Evolutionary conservation across 345 rosid species (phyloP).

Genomic region (Boechera stricta): DNA sequence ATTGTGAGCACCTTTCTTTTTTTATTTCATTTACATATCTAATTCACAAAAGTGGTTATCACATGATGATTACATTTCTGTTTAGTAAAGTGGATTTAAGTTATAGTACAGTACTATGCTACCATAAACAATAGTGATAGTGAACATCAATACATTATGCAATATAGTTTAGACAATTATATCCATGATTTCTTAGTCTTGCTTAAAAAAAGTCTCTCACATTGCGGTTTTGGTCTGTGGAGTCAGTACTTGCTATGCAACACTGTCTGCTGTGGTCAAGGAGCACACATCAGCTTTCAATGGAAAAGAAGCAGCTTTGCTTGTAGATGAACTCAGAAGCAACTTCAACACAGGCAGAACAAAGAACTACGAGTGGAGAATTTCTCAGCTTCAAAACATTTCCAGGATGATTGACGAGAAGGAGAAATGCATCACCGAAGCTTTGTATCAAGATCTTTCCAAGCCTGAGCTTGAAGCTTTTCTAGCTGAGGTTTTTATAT

Average conservation of each 20-base stretch:
- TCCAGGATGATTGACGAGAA: constrained; percentile 70
- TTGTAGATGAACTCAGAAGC: constrained; percentile 56
- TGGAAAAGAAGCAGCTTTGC: constrained; percentile 51
- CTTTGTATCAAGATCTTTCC: constrained; percentile 69
- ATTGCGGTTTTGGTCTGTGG: constrained; percentile 4
- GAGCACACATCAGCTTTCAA: constrained; percentile 38
- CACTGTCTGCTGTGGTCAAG: constrained; percentile 39
- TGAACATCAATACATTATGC: not conserved
- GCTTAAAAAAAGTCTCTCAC: constrained; percentile 22
- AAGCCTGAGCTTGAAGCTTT: constrained; percentile 73
- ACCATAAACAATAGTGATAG: constrained; percentile 11
- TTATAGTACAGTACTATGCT: constrained; percentile 11
- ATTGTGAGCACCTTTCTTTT: constrained; percentile 28
- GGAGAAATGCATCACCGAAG: constrained; percentile 60
- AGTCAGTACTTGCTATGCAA: constrained; percentile 44
- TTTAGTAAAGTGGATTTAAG: constrained; percentile 10
- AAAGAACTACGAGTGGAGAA: constrained; percentile 79
- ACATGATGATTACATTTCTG: constrained; percentile 14
- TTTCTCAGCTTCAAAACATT: constrained; percentile 65
- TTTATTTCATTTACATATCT: not conserved
- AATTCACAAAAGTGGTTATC: not conserved
- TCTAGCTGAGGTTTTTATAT: constrained; percentile 60
- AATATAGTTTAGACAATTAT: not conserved
- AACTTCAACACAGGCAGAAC: constrained; percentile 68
- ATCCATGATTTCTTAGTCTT: not conserved